phyloP scores from a whole-genome alignment of 768 basidiomycete genomes.

The Naganishia onofrii region DNA sequence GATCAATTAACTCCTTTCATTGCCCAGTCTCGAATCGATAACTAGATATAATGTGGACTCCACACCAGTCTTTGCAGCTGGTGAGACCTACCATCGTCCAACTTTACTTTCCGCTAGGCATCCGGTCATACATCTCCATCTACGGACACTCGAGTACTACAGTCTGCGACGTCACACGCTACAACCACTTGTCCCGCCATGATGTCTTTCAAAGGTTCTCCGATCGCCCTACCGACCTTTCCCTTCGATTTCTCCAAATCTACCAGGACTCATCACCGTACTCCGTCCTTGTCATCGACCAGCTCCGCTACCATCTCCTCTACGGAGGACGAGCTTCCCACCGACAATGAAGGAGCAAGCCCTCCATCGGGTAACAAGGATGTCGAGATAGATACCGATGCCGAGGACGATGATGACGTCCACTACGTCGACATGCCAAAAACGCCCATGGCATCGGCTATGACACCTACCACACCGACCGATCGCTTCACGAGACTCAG shows the following conservation, averaged over 20 bases:
- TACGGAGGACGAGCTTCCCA: background rate
- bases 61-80: background rate
- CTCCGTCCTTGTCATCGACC: conserved; percentile 21
- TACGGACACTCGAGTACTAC: background rate
- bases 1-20: background rate
- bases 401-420: conserved; percentile 3
- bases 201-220: conserved; percentile 7
- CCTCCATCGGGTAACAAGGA: background rate
- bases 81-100: background rate
- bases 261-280: background rate
- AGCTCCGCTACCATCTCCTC: conserved; percentile 5
- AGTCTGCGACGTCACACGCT: background rate
- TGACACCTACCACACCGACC: conserved; percentile 8
- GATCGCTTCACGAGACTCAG: conserved; percentile 13
- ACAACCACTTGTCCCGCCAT: background rate
- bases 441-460: background rate
- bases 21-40: background rate
- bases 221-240: background rate
- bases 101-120: too few species aligned
- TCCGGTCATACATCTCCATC: background rate
- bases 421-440: background rate
- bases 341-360: background rate
- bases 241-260: background rate
- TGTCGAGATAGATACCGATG: background rate
- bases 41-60: background rate